Base-by-base conservation (phyloP, 192 early-diverging fungal species). In the Mortierella antarctica region DNA sequence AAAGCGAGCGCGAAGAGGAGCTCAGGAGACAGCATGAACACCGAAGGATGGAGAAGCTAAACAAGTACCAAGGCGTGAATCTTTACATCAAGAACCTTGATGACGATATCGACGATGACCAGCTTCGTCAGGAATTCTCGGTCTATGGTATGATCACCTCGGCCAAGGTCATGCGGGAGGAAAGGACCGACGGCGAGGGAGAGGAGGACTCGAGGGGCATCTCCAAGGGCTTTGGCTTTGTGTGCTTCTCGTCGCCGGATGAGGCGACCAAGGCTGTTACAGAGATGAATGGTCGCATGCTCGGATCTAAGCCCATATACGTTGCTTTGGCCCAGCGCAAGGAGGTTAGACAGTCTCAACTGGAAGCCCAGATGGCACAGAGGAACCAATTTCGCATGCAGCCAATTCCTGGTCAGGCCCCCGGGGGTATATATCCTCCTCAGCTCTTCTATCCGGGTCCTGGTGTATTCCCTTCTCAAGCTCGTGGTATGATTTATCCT, bases 11-110 rank as follows among this genome's bases (percentile, higher is more conserved):
- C 69, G 95, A 95, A 71, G 95, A 96, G 82, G 98, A 99, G 83
- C 91, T 99, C 67, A 89, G 95, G 74, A 87, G 84, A 56, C 96
- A 97, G 88, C 97, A 97, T 85, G 97, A 99, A 86, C 92, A 93
- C 79, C 89, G 94, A 70, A 92, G 94, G 83, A 85, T 92, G 84
- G 98, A 99, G 88, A 96, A 97, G 88, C 83, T 96, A 39, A 94
- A 88, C 92, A 97, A 97, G 90, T 97, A 96, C 90, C 96, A 99
- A 87, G 96, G 95, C 70, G 96, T 95, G 74, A 99, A 99, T 86
- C 88, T 99, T 48, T 98, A 98, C 84, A 87, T 99, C 85, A 97
- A 98, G 89, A 98, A 98, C 91, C 87, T 99, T 65, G 98, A 98
- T 72, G 98, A 97, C 76, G 87, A 90, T 45, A 91, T 98, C 71